These are phyloP conservation scores for Quercus dentata DNA, from an alignment of 306 rosid species.

Conservation along the genomic window DNA sequence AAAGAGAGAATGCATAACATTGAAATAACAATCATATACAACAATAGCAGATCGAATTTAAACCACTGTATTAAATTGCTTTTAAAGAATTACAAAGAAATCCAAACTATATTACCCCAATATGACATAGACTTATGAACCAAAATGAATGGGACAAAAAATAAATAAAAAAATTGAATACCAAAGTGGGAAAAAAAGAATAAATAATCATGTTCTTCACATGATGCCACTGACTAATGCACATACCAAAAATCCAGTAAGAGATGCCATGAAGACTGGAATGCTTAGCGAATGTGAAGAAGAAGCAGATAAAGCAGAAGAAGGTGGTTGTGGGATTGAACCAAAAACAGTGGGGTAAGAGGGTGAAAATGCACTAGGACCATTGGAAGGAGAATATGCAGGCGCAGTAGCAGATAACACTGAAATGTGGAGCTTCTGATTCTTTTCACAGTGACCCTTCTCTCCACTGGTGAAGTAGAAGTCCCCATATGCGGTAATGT, in stretches of 20 bases:
- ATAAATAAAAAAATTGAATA: background rate
- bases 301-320: conserved; percentile 32
- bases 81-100: conserved; percentile 6
- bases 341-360: conserved; percentile 80
- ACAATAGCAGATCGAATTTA: background rate
- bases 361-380: conserved; percentile 59
- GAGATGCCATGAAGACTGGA: conserved; percentile 11
- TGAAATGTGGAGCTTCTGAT: conserved; percentile 65
- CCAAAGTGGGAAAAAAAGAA: background rate
- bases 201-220: conserved; percentile 10
- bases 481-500: conserved; percentile 58
- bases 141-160: background rate
- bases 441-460: conserved; percentile 63
- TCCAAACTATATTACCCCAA: conserved; percentile 1
- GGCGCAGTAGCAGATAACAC: conserved; percentile 41
- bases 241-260: conserved; percentile 32
- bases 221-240: conserved; percentile 19
- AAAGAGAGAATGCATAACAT: background rate
- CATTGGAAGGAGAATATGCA: conserved; percentile 41
- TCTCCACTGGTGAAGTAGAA: conserved; percentile 81
- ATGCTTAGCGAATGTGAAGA: conserved; percentile 26
- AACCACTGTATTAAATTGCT: background rate
- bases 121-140: background rate
- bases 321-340: conserved; percentile 58
- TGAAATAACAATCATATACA: background rate